Evolutionary conservation across 495 filamentous ascomycete genomes (phyloP), one percentile per base, ranked within the genome.

Genomic region (Lepraria neglecta): DNA sequence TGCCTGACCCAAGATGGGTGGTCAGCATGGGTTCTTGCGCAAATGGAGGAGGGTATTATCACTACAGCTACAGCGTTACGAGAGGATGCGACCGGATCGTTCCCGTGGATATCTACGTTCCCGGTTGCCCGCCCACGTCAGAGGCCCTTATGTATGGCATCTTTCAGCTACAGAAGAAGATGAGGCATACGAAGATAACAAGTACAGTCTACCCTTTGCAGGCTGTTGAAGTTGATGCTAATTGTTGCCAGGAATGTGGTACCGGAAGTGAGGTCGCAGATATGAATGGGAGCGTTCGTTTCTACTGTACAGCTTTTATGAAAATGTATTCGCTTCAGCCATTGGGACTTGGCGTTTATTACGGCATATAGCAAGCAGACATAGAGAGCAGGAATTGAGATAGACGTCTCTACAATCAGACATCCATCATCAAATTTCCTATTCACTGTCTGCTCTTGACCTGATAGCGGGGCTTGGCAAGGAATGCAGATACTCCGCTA

Each of bases 21-120:
- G 84, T 96, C 70, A 87, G 82, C 62, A 96, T 96, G 91, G 91
- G 91, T 10, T 87, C 82, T 64, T 96, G 91, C 72, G 91, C 91
- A 63, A 96, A 96, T 72, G 91, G 91, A 40, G 91, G 91, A 58
- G 91, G 91, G 48, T 96, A 96, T 75, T 96, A 96, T 68, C 91
- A 96, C 73, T 95, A 96, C 74, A 90, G 85, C 71, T 96, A 96
- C 77, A 87, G 81, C 67, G 91, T 96, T 45, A 86, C 88, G 42
- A 82, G 91, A 60, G 91, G 91, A 7, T 94, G 91, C 67, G 91
- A 96, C 74, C 79, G 91, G 44, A 89, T 96, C 69, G 89, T 96
- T 43, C 91, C 91, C 19, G 91, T 96, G 48, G 91, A 96, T 76
- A 82, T 96, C 44, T 96, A 95, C 75, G 90, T 96, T 9, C 91